Evolutionary conservation across 2,329 filamentous ascomycete species (phyloP).

Genomic region (Ceratocystiopsis brevicomis): DNA sequence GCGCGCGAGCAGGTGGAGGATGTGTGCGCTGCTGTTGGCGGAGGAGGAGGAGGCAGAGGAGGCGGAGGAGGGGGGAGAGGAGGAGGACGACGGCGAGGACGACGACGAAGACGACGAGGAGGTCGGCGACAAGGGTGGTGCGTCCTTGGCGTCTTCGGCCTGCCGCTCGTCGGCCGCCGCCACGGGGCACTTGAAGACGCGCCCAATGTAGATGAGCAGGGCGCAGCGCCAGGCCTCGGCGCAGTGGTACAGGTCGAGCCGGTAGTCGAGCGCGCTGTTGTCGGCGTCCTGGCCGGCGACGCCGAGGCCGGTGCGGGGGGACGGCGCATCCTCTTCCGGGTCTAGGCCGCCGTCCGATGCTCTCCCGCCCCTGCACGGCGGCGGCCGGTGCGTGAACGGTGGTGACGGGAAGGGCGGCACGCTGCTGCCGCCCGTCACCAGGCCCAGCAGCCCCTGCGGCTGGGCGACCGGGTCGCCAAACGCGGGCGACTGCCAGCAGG

Average conservation of each 20-base stretch:
- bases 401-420: too few relatives aligned
- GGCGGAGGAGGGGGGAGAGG: too few relatives aligned
- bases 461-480: slow-evolving; percentile 2
- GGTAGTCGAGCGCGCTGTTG: background rate
- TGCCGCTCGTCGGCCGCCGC: background rate
- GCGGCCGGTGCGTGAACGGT: too few relatives aligned
- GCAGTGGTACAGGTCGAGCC: slow-evolving; percentile 16
- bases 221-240: slow-evolving; percentile 17
- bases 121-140: too few relatives aligned
- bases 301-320: background rate
- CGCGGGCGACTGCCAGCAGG: slow-evolving; percentile 7
- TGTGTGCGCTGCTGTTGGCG: too few relatives aligned
- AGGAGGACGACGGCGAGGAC: too few relatives aligned
- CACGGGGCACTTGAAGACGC: slow-evolving; percentile 13
- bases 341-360: too few relatives aligned
- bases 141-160: background rate
- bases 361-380: too few relatives aligned
- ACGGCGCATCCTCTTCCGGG: too few relatives aligned
- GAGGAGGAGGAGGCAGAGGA: too few relatives aligned
- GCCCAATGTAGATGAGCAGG: slow-evolving; percentile 16
- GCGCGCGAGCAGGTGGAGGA: slow-evolving; percentile 10
- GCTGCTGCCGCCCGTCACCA: too few relatives aligned
- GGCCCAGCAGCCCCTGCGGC: background rate
- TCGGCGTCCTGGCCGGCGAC: slow-evolving; percentile 1
- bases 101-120: too few relatives aligned